Evolutionary conservation across 768 basidiomycete species (phyloP), one percentile per base, ranked within the genome.

Genomic region (Boletus barrowsii): DNA sequence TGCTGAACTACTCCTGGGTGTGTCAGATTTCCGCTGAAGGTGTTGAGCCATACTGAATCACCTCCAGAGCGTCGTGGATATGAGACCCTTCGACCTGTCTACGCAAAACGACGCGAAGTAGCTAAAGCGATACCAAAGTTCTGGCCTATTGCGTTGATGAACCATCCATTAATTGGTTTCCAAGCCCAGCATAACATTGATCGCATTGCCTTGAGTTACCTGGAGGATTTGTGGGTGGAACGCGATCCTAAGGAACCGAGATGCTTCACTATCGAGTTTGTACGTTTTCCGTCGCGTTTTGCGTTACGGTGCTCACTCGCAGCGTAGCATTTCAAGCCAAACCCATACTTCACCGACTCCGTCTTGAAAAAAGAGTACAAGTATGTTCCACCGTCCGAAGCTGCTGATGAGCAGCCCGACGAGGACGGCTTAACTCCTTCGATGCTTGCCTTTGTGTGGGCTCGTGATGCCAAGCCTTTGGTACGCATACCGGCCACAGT

Each of bases 191-290:
- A 90, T 68, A 79, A 76, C 49, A 79, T 84, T 18, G 94, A 97
- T 72, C 83, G 87, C 68, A 78, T 84, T 57, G 93, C 93, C 13
- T 72, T 97, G 72, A 85, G 81, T 69, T 90, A 87, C 69, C 76
- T 95, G 54, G 87, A 91, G 66, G 91, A 96, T 63, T 61, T 97
- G 20, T 94, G 93, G 89, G 75, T 96, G 36, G 78, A 74, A 54
- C 83, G 90, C 51, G 86, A 95, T 66, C 63, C 78, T 40, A 70
- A 72, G 41, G 93, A 97, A 69, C 84, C 85, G 53, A 76, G 94
- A 62, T 87, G 85, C 66, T 96, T 86, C 75, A 88, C 86, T 47
- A 71, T 96, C 51, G 87, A 94, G 77, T 93, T 97, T 73, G 94
- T 95, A 71, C 66, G 93, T 83, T 32, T 32, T 47, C 47, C 52